A percentile compares a stretch with the other conserved stretches of the same genome.
These are phyloP conservation scores for Bauhinia variegata DNA, from an alignment of 306 rosid species.

Conservation along the genomic window DNA sequence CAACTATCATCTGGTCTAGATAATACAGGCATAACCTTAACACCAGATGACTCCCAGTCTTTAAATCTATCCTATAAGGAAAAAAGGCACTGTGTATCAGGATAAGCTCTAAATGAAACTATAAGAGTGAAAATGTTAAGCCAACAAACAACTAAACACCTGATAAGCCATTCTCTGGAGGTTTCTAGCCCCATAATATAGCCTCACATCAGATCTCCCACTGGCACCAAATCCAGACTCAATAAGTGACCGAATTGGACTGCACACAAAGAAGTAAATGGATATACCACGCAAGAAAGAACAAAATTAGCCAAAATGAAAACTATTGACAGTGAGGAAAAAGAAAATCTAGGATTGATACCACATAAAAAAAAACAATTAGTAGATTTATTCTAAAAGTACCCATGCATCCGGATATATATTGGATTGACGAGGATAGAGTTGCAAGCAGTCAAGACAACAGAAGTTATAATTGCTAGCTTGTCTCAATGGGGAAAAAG, in stretches of 20 bases:
- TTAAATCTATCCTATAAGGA: slow-evolving; percentile 79
- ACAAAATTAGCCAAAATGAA: neutral
- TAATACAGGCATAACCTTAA: slow-evolving; percentile 82
- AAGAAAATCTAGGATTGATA: slow-evolving; percentile 17
- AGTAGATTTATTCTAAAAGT: too few species aligned
- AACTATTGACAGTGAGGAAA: neutral
- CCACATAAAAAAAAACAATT: neutral
- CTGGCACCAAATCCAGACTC: slow-evolving; percentile 78
- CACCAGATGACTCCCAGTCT: slow-evolving; percentile 93
- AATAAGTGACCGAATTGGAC: slow-evolving; percentile 86
- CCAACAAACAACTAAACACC: slow-evolving; percentile 49
- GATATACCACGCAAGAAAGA: slow-evolving; percentile 13
- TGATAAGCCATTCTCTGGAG: slow-evolving; percentile 94
- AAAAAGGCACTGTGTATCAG: slow-evolving; percentile 19
- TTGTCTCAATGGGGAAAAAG: neutral
- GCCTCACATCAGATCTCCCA: slow-evolving; percentile 79
- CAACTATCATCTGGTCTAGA: slow-evolving; percentile 82
- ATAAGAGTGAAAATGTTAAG: slow-evolving; percentile 4
- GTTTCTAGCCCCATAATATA: slow-evolving; percentile 87
- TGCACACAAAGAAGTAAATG: slow-evolving; percentile 42
- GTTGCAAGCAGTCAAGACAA: too few species aligned
- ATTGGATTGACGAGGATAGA: too few species aligned
- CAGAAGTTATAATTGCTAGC: neutral
- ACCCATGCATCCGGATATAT: too few species aligned
- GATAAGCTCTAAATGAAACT: slow-evolving; percentile 21